Evolutionary conservation across 345 rosid genomes (phyloP).

Genomic region (Euphorbia lathyris): DNA sequence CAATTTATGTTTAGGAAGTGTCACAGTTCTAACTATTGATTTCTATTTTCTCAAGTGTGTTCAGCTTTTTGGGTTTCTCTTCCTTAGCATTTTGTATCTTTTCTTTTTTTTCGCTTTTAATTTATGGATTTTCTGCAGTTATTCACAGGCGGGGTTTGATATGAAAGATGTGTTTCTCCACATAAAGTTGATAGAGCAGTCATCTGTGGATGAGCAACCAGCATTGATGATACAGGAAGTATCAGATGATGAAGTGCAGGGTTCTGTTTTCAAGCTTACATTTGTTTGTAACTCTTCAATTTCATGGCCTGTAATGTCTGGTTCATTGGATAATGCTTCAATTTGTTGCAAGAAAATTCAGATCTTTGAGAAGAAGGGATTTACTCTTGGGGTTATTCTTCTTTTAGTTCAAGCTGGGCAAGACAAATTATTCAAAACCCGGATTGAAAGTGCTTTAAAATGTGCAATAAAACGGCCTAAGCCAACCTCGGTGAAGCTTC

Average conservation of each 20-base stretch:
- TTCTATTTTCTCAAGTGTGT: too few relatives aligned
- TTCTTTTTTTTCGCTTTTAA: neutral
- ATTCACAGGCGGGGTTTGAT: slow-evolving; percentile 85
- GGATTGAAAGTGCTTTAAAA: slow-evolving; percentile 71
- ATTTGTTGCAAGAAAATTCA: slow-evolving; percentile 81
- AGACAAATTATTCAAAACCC: slow-evolving; percentile 51
- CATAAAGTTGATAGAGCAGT: slow-evolving; percentile 90
- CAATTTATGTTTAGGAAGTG: too few relatives aligned
- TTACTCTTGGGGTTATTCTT: slow-evolving; percentile 71
- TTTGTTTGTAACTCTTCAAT: slow-evolving; percentile 75
- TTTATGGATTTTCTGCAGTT: slow-evolving; percentile 43
- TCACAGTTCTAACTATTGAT: too few relatives aligned
- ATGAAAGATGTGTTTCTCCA: slow-evolving; percentile 94
- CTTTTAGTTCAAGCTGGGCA: slow-evolving; percentile 62
- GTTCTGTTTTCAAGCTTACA: slow-evolving; percentile 61
- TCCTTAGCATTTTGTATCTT: neutral
- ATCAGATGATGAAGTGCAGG: slow-evolving; percentile 51
- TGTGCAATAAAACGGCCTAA: slow-evolving; percentile 66
- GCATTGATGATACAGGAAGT: slow-evolving; percentile 72
- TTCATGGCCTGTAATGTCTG: slow-evolving; percentile 82
- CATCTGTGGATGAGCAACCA: slow-evolving; percentile 72
- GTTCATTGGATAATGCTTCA: slow-evolving; percentile 69
- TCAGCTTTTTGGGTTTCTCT: too few relatives aligned
- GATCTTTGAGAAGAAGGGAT: slow-evolving; percentile 92
- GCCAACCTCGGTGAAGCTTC: slow-evolving; percentile 65